A percentile compares a stretch with the other conserved stretches of the same genome.
Conservation (phyloP, 2,329 filamentous ascomycete genomes). For the Phoma sp. region DNA sequence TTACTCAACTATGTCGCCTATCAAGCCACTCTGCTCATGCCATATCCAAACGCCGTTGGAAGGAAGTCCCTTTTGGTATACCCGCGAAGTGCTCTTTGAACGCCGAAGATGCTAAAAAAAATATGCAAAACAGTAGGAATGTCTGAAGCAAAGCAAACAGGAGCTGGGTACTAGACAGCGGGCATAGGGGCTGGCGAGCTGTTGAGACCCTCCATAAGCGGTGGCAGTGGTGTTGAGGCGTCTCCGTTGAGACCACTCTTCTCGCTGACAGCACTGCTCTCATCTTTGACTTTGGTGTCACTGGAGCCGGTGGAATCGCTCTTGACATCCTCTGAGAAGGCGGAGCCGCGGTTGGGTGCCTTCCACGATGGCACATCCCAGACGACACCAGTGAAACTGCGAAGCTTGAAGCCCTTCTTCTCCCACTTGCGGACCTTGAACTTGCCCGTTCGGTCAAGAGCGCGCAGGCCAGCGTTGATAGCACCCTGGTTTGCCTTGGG, state of each 20-base stretch:
- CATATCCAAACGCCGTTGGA: conserved; percentile 28
- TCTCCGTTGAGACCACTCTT: conserved; percentile 63
- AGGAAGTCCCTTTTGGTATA: conserved; percentile 24
- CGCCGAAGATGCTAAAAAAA: conserved; percentile 33
- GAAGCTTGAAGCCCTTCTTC: conserved; percentile 80
- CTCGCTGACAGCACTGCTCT: conserved; percentile 65
- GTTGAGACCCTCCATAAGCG: conserved; percentile 50
- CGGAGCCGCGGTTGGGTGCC: conserved; percentile 66
- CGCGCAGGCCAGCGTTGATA: conserved; percentile 94
- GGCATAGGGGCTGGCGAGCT: conserved; percentile 59
- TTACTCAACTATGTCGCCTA: conserved; percentile 3
- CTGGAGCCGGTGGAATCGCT: conserved; percentile 62
- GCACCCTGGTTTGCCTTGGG: conserved; percentile 96
- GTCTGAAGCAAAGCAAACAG: conserved; percentile 9
- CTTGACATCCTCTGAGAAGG: conserved; percentile 66
- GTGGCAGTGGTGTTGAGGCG: conserved; percentile 51
- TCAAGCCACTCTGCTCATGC: conserved; percentile 1
- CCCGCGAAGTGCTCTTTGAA: conserved; percentile 27
- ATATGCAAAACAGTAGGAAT: conserved; percentile 17
- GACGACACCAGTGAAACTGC: conserved; percentile 86
- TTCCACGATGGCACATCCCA: conserved; percentile 88
- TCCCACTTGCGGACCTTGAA: conserved; percentile 87
- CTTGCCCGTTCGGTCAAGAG: conserved; percentile 88
- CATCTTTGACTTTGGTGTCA: conserved; percentile 63
- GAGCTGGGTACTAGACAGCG: conserved; percentile 24